Conservation (phyloP, 305 asterid species). For the Fraxinus albicans region DNA sequence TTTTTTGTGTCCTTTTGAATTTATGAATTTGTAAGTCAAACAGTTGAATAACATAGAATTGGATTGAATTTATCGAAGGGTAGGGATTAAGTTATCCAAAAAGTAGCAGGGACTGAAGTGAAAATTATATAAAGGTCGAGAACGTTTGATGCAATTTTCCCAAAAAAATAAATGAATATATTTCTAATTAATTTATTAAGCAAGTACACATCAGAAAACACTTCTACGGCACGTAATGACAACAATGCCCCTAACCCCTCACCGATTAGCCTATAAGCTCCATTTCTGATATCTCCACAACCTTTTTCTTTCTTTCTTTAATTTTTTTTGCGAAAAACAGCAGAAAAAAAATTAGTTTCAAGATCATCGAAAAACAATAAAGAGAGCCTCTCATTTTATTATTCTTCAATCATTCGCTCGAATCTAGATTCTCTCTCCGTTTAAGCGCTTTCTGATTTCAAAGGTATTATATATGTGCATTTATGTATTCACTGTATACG, state of each 20-base stretch:
- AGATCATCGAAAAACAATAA: slow-evolving; percentile 3
- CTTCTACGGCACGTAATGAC: slow-evolving; percentile 58
- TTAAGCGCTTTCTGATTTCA: slow-evolving; percentile 25
- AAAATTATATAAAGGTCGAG: background rate
- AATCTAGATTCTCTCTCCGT: background rate
- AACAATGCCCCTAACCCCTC: slow-evolving; percentile 42
- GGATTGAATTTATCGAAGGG: background rate
- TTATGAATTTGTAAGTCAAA: too few relatives aligned
- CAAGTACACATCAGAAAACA: slow-evolving; percentile 9
- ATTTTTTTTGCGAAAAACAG: background rate
- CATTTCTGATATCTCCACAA: background rate
- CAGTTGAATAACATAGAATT: background rate
- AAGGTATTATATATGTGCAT: slow-evolving; percentile 26
- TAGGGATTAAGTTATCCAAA: background rate
- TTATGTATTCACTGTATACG: background rate
- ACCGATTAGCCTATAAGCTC: background rate
- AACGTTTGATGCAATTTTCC: background rate
- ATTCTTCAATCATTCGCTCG: slow-evolving; percentile 4
- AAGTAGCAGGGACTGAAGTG: background rate
- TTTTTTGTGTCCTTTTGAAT: too few relatives aligned
- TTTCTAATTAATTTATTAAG: background rate
- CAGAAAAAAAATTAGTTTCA: background rate
- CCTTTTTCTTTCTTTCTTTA: slow-evolving; percentile 8
- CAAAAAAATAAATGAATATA: background rate
- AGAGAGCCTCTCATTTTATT: background rate